Base-by-base conservation (phyloP, 2,329 filamentous ascomycete genomes). In the Aspergillus amoenus region DNA sequence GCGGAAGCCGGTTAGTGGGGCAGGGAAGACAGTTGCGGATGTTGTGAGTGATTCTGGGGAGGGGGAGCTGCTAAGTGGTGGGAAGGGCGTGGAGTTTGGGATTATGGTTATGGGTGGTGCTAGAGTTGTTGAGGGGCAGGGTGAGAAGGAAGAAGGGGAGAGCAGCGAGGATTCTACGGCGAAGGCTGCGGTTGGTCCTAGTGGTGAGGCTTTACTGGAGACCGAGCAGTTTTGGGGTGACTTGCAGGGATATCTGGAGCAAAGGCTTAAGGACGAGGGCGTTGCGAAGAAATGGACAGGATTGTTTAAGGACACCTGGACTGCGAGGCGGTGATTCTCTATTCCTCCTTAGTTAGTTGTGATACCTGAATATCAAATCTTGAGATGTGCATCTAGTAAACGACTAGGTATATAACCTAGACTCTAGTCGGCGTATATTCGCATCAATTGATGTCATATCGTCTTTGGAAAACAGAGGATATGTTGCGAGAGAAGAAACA, bases 61-160 rank as follows among this genome's bases (percentile, higher is more conserved):
- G 44, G 80, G 76, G 27, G 80, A 66, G 17, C 67, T 69, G 55
- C 59, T 73, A 42, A 58, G 56, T 65, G 64, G 74, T 1, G 79
- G 77, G 11, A 75, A 72, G 55, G 73, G 75, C 21, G 79, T 93
- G 0, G 92, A 96, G 72, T 87, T 97, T 61, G 86, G 86, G 1
- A 83, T 97, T 55, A 97, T 97, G 92, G 82, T 97, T 18, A 85
- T 96, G 70, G 90, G 89, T 3, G 92, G 91, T 13, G 84, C 81
- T 21, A 76, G 77, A 22, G 72, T 75, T n/a, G 65, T 78, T 32
- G 77, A 76, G 66, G 69, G 15, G 55, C 55, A 68, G 61, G 40
- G 17, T 27, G 17, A 32, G 76, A 76, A 57, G 39, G 66, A 69
- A 13, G 55, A 55, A 32, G 39, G 66, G 68, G 54, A 76, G 68